Evolutionary conservation across 139 green algal genomes (phyloP), one percentile per base, ranked within the genome.

Genomic region (Pseudopediastrum boryanum): DNA sequence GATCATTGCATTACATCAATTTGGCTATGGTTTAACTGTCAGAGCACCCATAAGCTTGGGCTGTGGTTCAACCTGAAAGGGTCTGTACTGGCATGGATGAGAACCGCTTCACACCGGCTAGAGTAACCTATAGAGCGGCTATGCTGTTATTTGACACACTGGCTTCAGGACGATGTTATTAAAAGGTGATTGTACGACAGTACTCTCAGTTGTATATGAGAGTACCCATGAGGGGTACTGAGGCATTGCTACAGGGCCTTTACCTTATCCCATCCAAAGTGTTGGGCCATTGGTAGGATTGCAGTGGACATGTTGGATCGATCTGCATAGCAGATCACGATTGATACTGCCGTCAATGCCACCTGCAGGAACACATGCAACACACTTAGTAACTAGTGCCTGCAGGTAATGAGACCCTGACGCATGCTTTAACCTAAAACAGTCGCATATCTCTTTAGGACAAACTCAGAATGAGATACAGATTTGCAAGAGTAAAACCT

Each of bases 241-340:
- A 67, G n/a, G 13, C 13, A 25, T 27, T 35, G 38, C 41, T 51
- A 10, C 61, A 48, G 31, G 10, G 43, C 13, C 2, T 74, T 23
- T 52, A 89, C 85, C 83, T 92, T 84, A 48, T 88, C 83, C 92
- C 92, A 96, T 8, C 82, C 73, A 58, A 90, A 94, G 36, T 90
- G 36, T 63, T 92, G 59, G 33, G 89, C 71, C 91, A 96, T 95
- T 4, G 91, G 80, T 41, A 96, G 78, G 68, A 96, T 88, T 3
- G 92, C 92, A 0, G 89, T 92, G 4, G 87, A 92, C 31, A 96
- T 91, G 83, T 95, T 95, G 44, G 86, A 86, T 27, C 88, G 54
- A 73, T 89, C 86, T 36, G 84, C 84, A 63, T 96, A 95, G 73
- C 91, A 95, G 41, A 96, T 92, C 10, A 93, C 79, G 10, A 95